Evolutionary conservation across 2,329 filamentous ascomycete genomes (phyloP), one percentile per base, ranked within the genome.

Genomic region (Aureobasidium sp.): DNA sequence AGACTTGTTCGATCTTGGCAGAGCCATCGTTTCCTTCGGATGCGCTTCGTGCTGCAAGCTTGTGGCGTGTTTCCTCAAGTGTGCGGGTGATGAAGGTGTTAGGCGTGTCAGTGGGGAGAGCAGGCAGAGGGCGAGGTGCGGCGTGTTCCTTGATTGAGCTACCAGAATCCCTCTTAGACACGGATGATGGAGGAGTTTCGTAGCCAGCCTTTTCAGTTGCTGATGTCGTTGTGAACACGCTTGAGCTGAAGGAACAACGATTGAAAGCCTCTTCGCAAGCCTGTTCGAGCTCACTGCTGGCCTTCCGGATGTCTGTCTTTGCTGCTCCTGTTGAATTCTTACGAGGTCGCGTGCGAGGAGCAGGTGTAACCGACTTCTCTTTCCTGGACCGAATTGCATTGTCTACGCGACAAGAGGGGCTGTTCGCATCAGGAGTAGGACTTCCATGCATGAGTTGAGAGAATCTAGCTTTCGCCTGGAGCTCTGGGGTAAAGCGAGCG

Each of bases 241-340:
- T 83, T 2, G 81, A 81, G 46, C 77, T 78, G 23, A 81, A 73
- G 0, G 79, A 86, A 59, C 76, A 80, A 66, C 87, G 85, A 69
- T 90, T 92, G 76, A 97, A 96, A 1, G 92, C 92, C 68, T 94
- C 89, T 69, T 97, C 92, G 69, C 92, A 95, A 61, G 94, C 89
- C 72, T 90, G 90, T 53, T 90, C 90, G 63, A 96, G 85, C 67
- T 90, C 90, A 67, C 83, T 84, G 66, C 90, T 95, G 61, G 95
- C 87, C 67, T 93, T 87, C 7, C 90, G 82, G 58, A 94, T 82
- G 70, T 96, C 92, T 61, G 91, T 90, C 66, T 84, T 86, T 59
- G 75, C 78, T 60, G 75, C 79, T 1, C 77, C 77, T 46, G 70
- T 78, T 64, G 63, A 74, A 21, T 69, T 62, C 64, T 70, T 80